Percentiles rank a stretch among this genome's conserved stretches.
Evolutionary conservation across 768 basidiomycete genomes (phyloP).

Genomic region (Boletus patriciae): DNA sequence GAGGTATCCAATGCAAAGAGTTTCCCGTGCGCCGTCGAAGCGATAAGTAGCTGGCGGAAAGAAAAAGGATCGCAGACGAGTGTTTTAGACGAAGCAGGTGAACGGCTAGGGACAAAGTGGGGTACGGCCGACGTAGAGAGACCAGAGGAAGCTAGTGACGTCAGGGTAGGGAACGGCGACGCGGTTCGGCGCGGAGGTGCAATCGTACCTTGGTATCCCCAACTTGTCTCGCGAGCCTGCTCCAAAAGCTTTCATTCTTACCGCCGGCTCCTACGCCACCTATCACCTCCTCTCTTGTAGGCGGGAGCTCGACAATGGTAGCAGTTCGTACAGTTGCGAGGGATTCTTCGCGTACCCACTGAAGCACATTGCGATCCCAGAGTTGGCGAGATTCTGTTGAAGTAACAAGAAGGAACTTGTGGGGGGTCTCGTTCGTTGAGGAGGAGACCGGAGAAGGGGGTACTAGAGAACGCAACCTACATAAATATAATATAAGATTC

Average conservation of each 20-base stretch:
- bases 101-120: conserved; percentile 16
- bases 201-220: conserved; percentile 54
- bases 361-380: conserved; percentile 59
- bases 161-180: background rate
- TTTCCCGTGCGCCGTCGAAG: conserved; percentile 69
- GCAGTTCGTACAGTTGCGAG: conserved; percentile 63
- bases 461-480: conserved; percentile 53
- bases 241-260: conserved; percentile 46
- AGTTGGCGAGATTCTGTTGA: conserved; percentile 76
- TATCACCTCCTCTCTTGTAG: conserved; percentile 36
- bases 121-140: conserved; percentile 18
- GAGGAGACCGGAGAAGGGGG: conserved; percentile 43
- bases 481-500: background rate
- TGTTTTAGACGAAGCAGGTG: conserved; percentile 35
- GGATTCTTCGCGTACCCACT: conserved; percentile 83
- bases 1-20: conserved; percentile 81
- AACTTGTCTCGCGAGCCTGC: conserved; percentile 56
- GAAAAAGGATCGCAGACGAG: conserved; percentile 79
- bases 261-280: conserved; percentile 4
- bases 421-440: conserved; percentile 37
- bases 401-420: conserved; percentile 55
- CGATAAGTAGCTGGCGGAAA: conserved; percentile 80
- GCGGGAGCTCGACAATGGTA: conserved; percentile 78
- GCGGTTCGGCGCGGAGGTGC: background rate
- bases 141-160: conserved; percentile 7